phyloP scores from a whole-genome alignment of 2,329 filamentous ascomycete species.

The Metarhizium humberi region DNA sequence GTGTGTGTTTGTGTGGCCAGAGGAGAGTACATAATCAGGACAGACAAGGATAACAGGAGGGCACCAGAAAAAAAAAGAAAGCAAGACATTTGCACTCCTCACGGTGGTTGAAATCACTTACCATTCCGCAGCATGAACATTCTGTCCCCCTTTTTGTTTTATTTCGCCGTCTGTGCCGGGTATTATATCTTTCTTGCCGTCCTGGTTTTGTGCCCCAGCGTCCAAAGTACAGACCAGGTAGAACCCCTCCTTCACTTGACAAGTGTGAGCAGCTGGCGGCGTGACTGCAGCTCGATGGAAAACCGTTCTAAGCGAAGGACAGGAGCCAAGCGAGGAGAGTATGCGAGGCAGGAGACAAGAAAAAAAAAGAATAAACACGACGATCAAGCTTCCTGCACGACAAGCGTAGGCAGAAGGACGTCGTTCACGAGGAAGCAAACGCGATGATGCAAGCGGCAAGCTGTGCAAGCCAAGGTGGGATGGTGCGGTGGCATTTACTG shows the following conservation, averaged over 20 bases:
- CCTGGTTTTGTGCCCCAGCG: neutral
- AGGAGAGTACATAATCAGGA: neutral
- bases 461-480: neutral
- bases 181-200: neutral
- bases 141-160: neutral
- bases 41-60: neutral
- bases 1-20: too few species aligned
- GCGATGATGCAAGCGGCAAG: conserved; percentile 4
- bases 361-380: neutral
- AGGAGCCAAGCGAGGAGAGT: neutral
- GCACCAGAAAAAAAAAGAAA: neutral
- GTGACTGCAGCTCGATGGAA: neutral
- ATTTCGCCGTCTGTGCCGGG: neutral
- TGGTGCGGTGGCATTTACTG: neutral
- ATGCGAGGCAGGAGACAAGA: neutral
- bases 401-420: neutral
- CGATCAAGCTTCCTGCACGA: neutral
- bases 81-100: neutral
- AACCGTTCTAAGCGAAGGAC: neutral
- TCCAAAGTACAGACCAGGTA: neutral
- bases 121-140: conserved; percentile 38
- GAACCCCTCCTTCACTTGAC: neutral
- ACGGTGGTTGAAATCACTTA: conserved; percentile 18
- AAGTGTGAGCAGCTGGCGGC: neutral
- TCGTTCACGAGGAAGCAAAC: neutral